A percentile compares a stretch with the other conserved stretches of the same genome.
Evolutionary conservation across 2,329 filamentous ascomycete genomes (phyloP).

Genomic region (Colletotrichum coccodes): DNA sequence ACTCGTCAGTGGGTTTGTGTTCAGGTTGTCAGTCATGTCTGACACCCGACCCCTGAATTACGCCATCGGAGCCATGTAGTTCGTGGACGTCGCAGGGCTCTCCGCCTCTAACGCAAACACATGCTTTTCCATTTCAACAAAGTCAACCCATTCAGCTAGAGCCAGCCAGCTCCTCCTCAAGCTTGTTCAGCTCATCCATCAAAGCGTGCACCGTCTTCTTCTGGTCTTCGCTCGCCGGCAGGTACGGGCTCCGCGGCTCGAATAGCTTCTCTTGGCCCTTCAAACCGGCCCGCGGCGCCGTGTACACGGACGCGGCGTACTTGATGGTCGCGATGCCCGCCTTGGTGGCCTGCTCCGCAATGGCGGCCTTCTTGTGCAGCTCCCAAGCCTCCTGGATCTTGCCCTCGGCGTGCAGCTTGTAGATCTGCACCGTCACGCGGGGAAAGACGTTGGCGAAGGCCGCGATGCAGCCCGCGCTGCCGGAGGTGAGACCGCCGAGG

Average conservation of each 20-base stretch:
- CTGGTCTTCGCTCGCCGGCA: slow-evolving; percentile 54
- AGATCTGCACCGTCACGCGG: slow-evolving; percentile 66
- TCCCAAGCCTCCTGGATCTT: slow-evolving; percentile 66
- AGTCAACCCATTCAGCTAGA: slow-evolving; percentile 3
- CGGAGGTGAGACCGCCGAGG: slow-evolving; percentile 67
- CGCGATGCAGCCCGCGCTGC: slow-evolving; percentile 69
- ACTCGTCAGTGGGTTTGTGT: too few species aligned
- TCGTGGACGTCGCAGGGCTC: background rate
- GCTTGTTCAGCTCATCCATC: slow-evolving; percentile 55
- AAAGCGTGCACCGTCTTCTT: slow-evolving; percentile 52
- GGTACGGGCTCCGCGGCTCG: slow-evolving; percentile 70
- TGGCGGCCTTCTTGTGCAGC: slow-evolving; percentile 69
- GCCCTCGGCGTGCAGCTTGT: slow-evolving; percentile 68
- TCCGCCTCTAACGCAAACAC: background rate
- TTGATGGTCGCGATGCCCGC: slow-evolving; percentile 75
- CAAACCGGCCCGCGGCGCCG: slow-evolving; percentile 68
- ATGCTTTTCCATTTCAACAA: background rate
- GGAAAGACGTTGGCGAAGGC: slow-evolving; percentile 73
- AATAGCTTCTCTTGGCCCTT: slow-evolving; percentile 67
- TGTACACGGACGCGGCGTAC: slow-evolving; percentile 71
- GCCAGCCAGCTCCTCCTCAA: slow-evolving; percentile 45
- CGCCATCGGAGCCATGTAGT: background rate
- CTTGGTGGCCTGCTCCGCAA: slow-evolving; percentile 75
- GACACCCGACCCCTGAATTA: background rate
- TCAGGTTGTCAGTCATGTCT: background rate